Evolutionary conservation across 2,329 filamentous ascomycete genomes (phyloP), one percentile per base, ranked within the genome.

Genomic region (Xylaria sp.): DNA sequence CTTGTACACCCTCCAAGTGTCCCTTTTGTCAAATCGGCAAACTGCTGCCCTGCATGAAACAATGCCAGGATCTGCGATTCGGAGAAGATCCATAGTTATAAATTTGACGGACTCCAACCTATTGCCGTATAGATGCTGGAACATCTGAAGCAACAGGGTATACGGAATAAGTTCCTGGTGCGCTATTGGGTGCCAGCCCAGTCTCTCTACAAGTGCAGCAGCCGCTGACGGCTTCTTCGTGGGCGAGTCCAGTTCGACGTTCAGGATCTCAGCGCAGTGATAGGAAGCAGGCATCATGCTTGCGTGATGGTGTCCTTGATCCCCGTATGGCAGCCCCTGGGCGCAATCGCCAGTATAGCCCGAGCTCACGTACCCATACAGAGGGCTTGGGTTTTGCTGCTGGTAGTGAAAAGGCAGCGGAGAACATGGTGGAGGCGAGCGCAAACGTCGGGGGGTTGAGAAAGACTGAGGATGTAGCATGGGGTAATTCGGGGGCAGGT

Each of bases 1-100:
- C 37, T 62, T 61, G 35, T 58, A 58, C 17, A 54, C 48, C 19
- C 59, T 54, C 62, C 62, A 64, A 4, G 44, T 61, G 11, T 62
- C 55, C 17, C 54, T 33, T 23, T 62, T 61, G 25, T 62, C 58
- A 41, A 64, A 64, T 4, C 62, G 62, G 35, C 41, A 52, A 43
- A 64, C 21, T 29, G 54, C 41, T 10, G 52, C 62, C 49, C 27
- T 62, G 29, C 62, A 64, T 19, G 58, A 54, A 9, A 62, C 58
- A 5, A 21, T 46, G 11, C 52, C 38, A 10, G 44, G 49, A 21
- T 58, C 60, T 17, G 43, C 23, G 25, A 62, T 58, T 35, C 52
- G 62, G 7, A 64, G 58, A 13, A 61, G 29, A 40, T 64, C 49
- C 21, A 31, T 51, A 4, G 54, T 61, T 37, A 58, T 47, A 7